These are phyloP conservation scores for Cryptosporidium xiaoi DNA, from an alignment of 169 alveolate species.

Conservation along the genomic window DNA sequence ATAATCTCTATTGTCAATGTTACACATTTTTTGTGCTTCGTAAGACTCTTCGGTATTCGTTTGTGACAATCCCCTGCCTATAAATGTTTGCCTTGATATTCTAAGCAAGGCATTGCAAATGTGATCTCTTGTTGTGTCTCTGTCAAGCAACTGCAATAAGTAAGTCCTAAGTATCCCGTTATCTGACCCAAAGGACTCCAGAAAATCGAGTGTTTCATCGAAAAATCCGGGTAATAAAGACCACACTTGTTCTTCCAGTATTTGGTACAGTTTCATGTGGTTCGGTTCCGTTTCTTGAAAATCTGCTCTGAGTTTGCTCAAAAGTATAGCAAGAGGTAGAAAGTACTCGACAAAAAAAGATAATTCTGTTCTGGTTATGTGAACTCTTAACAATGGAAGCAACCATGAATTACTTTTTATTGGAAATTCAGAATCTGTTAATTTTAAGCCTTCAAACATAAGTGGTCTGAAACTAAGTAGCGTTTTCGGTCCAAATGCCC, in stretches of 20 bases:
- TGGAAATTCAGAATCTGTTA: slow-evolving; percentile 34
- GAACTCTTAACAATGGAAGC: slow-evolving; percentile 61
- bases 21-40: slow-evolving; percentile 51
- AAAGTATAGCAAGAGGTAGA: slow-evolving; percentile 52
- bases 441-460: slow-evolving; percentile 6
- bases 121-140: slow-evolving; percentile 23
- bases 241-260: slow-evolving; percentile 71
- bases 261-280: slow-evolving; percentile 38
- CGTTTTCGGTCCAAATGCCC: slow-evolving; percentile 62
- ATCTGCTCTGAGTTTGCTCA: slow-evolving; percentile 3
- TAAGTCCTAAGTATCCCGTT: slow-evolving; percentile 9
- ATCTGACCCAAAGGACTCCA: background rate
- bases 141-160: slow-evolving; percentile 46
- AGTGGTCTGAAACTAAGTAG: slow-evolving; percentile 28
- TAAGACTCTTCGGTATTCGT: background rate
- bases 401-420: slow-evolving; percentile 70
- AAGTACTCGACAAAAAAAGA: slow-evolving; percentile 21
- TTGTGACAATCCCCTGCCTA: slow-evolving; percentile 10
- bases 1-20: slow-evolving; percentile 43
- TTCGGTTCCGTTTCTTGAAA: slow-evolving; percentile 23
- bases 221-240: slow-evolving; percentile 66
- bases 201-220: slow-evolving; percentile 50
- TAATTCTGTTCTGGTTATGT: slow-evolving; percentile 44
- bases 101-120: slow-evolving; percentile 48
- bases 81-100: slow-evolving; percentile 61